phyloP scores from a whole-genome alignment of 2,329 filamentous ascomycete species.

The Hirsutella thompsonii region DNA sequence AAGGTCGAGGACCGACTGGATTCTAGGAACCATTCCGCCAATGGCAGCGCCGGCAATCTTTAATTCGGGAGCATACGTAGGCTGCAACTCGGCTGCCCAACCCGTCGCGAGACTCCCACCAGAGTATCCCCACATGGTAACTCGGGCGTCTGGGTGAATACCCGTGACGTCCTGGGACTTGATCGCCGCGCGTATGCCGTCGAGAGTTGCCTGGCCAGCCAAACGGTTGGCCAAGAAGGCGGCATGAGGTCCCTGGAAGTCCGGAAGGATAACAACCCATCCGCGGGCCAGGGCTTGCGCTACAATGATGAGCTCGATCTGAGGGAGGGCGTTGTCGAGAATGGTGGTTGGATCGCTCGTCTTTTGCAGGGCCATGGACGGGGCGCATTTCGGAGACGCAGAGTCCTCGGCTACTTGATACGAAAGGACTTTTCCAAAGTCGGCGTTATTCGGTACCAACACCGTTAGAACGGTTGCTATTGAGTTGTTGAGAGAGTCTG shows the following conservation, averaged over 20 bases:
- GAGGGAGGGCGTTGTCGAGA: constrained; percentile 18
- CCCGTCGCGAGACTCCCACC: constrained; percentile 10
- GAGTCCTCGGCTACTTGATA: constrained; percentile 28
- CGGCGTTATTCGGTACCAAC: constrained; percentile 19
- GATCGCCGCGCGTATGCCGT: constrained; percentile 28
- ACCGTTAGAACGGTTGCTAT: constrained; percentile 25
- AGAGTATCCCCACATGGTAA: constrained; percentile 30
- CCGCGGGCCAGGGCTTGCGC: constrained; percentile 21
- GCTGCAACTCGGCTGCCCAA: constrained; percentile 13
- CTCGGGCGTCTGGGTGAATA: constrained; percentile 16
- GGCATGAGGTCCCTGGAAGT: constrained; percentile 29
- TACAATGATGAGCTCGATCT: constrained; percentile 10
- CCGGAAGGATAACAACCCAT: constrained; percentile 34
- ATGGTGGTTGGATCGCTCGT: constrained; percentile 5
- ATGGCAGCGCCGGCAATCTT: constrained; percentile 12
- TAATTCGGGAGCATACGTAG: constrained; percentile 12
- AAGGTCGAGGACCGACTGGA: constrained; percentile 5
- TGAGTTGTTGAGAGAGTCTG: constrained; percentile 19
- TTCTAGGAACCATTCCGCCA: constrained; percentile 10
- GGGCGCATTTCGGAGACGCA: constrained; percentile 20
- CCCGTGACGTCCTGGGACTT: constrained; percentile 13
- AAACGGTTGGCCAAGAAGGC: constrained; percentile 27
- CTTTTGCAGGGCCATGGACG: constrained; percentile 12
- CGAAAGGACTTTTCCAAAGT: constrained; percentile 20
- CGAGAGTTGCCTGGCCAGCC: constrained; percentile 27